Evolutionary conservation across 2,329 filamentous ascomycete genomes (phyloP), one percentile per base, ranked within the genome.

Genomic region (Helotiales sp.): DNA sequence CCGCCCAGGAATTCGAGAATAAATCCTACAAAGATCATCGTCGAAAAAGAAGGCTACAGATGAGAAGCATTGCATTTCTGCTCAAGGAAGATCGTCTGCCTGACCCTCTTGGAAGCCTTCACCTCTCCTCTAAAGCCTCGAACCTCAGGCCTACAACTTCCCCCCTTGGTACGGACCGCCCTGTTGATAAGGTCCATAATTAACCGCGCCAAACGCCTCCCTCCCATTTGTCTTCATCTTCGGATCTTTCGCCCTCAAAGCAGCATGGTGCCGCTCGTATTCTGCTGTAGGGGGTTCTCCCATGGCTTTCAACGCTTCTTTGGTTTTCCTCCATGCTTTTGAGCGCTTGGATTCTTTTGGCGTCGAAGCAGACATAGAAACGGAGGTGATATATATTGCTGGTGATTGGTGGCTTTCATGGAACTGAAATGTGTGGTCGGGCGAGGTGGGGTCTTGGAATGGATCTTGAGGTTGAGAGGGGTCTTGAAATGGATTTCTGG

Each of bases 251-350:
- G 19, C 40, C 12, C 40, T 44, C 5, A 44, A 24, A 13, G 42
- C 52, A 7, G 49, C 54, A 38, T 65, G 60, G 36, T 65, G 46
- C 15, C 59, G 48, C 13, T 63, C 61, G 36, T 58, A 63, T 9
- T 55, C 58, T 1, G 60, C 61, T 12, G 63, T 63, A 1, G 63
- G 59, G 15, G 63, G 61, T 38, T 65, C 63, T 22, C 61, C 60
- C 7, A 65, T 44, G 0, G 54, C 52, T 1, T 55, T 58, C 38
- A 65, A 49, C 33, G 62, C 59, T 17, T 62, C 54, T 40, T 65
- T 65, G 9, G 63, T 61, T 40, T 60, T 61, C 22, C 40, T 50
- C 59, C 59, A 60, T 3, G 52, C 52, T 49, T 55, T 57, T 4
- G 54, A 47, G 6, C 49, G 51, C 36, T 55, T 62, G 2, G 55